A percentile compares a stretch with the other conserved stretches of the same genome.
phyloP scores from a whole-genome alignment of 345 rosid species.

The Eucalyptus virginea region DNA sequence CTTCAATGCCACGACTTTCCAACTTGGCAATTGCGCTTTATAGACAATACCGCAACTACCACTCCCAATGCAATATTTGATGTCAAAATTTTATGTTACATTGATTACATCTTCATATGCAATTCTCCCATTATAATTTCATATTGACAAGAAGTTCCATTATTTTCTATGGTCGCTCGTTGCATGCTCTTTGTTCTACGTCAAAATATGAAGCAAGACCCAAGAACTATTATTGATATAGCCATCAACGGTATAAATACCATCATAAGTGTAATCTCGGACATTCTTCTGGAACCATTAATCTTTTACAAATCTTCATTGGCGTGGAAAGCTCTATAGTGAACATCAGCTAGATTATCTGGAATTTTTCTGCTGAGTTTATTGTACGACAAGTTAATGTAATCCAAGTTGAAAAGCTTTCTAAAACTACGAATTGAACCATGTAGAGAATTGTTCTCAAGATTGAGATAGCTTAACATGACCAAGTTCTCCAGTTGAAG shows the following conservation, averaged over 20 bases:
- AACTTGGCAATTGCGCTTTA: background rate
- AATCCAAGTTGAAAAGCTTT: background rate
- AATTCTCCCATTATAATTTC: background rate
- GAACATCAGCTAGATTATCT: background rate
- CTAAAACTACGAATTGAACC: too few species aligned
- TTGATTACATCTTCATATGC: background rate
- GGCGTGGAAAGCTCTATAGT: background rate
- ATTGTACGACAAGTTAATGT: background rate
- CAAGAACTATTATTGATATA: background rate
- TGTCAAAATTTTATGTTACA: background rate
- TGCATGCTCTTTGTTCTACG: background rate
- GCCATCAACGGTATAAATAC: background rate
- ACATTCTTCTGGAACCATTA: background rate
- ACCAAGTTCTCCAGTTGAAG: too few species aligned
- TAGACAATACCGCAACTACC: background rate
- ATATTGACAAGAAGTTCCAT: background rate
- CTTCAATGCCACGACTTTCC: background rate
- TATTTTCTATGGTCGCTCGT: background rate
- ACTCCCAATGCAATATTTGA: background rate
- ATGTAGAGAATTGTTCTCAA: too few species aligned
- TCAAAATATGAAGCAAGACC: too few species aligned
- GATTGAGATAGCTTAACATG: too few species aligned
- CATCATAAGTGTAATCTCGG: too few species aligned
- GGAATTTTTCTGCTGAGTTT: background rate
- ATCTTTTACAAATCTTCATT: background rate